phyloP scores from a whole-genome alignment of 768 basidiomycete genomes.

The Albatrellus ellisii region DNA sequence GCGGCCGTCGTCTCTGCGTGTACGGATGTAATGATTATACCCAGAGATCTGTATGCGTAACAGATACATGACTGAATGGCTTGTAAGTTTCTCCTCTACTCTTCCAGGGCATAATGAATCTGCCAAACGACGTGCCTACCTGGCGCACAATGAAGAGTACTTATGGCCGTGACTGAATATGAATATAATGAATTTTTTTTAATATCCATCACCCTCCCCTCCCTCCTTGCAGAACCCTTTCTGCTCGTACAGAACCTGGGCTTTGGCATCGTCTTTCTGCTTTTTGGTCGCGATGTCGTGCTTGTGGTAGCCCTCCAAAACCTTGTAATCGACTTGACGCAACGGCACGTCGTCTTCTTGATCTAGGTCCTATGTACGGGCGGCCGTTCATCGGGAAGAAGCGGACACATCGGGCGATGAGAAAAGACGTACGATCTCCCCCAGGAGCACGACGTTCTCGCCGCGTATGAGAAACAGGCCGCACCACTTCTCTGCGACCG shows the following conservation, averaged over 20 bases:
- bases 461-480: slow-evolving; percentile 93
- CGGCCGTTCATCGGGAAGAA: slow-evolving; percentile 1
- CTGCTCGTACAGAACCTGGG: slow-evolving; percentile 69
- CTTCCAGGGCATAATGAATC: slow-evolving; percentile 25
- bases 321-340: slow-evolving; percentile 56
- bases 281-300: slow-evolving; percentile 64
- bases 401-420: background rate
- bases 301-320: slow-evolving; percentile 61
- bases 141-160: slow-evolving; percentile 4
- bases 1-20: too few species aligned
- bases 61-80: slow-evolving; percentile 12
- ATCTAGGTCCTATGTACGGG: slow-evolving; percentile 64
- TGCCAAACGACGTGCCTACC: slow-evolving; percentile 17
- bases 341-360: slow-evolving; percentile 80
- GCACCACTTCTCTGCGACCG: slow-evolving; percentile 78
- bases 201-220: slow-evolving; percentile 95
- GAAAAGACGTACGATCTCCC: slow-evolving; percentile 73
- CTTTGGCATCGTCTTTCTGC: slow-evolving; percentile 69
- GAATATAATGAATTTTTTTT: slow-evolving; percentile 14
- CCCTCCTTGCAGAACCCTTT: slow-evolving; percentile 92
- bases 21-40: too few species aligned
- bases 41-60: slow-evolving; percentile 24
- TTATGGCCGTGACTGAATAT: background rate
- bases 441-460: slow-evolving; percentile 94
- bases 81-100: slow-evolving; percentile 7